Conservation (phyloP, 371 early-diverging fungal genomes). For the Encephalitozoon romaleae region DNA sequence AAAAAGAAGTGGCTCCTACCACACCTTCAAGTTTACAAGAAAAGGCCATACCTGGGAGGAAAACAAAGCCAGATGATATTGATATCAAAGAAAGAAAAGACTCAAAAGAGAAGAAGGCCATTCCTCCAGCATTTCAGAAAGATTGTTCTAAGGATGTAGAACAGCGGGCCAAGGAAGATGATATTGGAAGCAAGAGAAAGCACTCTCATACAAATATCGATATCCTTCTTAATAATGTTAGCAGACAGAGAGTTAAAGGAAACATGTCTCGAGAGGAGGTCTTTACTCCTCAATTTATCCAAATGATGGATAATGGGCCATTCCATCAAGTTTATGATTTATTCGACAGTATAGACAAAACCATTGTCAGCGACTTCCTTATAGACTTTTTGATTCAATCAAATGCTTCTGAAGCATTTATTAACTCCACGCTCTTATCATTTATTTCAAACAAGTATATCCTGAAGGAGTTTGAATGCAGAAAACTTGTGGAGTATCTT, state of each 20-base stretch:
- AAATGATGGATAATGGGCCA: conserved; percentile 1
- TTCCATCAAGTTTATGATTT: conserved; percentile 3
- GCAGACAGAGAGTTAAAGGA: background rate
- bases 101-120: background rate
- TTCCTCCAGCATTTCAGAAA: background rate
- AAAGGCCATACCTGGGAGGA: background rate
- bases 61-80: background rate
- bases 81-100: background rate
- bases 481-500: conserved; percentile 18
- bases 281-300: conserved; percentile 26
- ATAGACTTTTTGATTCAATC: conserved; percentile 13
- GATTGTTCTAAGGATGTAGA: background rate
- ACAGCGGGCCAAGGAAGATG: background rate
- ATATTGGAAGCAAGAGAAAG: background rate
- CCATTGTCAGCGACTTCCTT: background rate
- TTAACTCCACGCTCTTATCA: conserved; percentile 25
- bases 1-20: background rate
- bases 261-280: background rate
- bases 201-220: background rate
- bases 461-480: conserved; percentile 17
- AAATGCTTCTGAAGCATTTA: conserved; percentile 15
- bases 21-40: background rate
- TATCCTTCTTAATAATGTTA: background rate
- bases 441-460: conserved; percentile 44
- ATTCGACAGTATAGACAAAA: conserved; percentile 15